phyloP scores from a whole-genome alignment of 495 filamentous ascomycete genomes.

The Aspergillus saccharolyticus region DNA sequence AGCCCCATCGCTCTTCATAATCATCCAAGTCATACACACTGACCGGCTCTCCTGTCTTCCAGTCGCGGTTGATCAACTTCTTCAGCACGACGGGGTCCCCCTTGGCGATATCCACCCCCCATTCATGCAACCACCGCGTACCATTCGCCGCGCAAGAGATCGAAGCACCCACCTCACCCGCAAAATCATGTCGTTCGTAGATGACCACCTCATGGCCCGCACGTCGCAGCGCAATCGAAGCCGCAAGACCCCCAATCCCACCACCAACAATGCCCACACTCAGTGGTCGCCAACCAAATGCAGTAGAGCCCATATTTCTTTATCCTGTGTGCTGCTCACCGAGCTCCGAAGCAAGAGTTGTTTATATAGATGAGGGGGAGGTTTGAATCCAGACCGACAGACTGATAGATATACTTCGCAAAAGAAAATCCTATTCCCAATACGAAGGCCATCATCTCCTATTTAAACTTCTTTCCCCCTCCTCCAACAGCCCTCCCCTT shows the following conservation, averaged over 20 bases:
- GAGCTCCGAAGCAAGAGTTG: background rate
- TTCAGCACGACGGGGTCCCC: slow-evolving; percentile 45
- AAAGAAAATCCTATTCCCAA: too few species aligned
- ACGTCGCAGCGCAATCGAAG: slow-evolving; percentile 57
- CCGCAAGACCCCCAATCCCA: slow-evolving; percentile 64
- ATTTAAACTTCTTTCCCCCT: background rate
- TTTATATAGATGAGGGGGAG: background rate
- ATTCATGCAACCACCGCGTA: slow-evolving; percentile 43
- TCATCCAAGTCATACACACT: slow-evolving; percentile 42
- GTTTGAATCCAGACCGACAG: too few species aligned
- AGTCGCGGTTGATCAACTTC: slow-evolving; percentile 47
- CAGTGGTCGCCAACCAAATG: slow-evolving; percentile 29
- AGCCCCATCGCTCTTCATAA: slow-evolving; percentile 41
- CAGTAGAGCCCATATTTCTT: background rate
- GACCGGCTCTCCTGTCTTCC: slow-evolving; percentile 42
- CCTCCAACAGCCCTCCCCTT: background rate
- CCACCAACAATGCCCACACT: slow-evolving; percentile 58
- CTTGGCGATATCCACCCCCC: slow-evolving; percentile 38
- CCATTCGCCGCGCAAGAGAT: slow-evolving; percentile 43
- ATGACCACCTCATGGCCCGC: slow-evolving; percentile 59
- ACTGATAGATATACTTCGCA: background rate
- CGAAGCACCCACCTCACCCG: slow-evolving; percentile 40
- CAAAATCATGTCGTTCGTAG: slow-evolving; percentile 39
- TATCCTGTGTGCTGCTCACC: background rate
- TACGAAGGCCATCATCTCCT: background rate